A percentile compares a stretch with the other conserved stretches of the same genome.
phyloP scores from a whole-genome alignment of 495 filamentous ascomycete genomes.

The Hyaloscypha finlandica region DNA sequence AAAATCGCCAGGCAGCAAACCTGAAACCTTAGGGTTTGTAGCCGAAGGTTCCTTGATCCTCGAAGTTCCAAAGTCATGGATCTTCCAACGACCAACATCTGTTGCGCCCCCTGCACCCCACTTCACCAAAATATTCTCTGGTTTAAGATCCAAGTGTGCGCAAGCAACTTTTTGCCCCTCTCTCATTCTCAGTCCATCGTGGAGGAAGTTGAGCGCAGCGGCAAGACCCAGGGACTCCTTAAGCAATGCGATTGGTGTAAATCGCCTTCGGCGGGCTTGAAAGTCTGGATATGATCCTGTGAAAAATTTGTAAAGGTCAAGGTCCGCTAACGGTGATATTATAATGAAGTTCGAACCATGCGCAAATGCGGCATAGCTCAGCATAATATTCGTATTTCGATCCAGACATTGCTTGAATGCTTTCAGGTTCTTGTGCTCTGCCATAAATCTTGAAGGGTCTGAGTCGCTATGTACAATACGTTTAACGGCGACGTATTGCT shows the following conservation, averaged over 20 bases:
- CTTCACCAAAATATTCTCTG: constrained; percentile 19
- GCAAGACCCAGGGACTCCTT: constrained; percentile 7
- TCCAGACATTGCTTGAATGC: constrained; percentile 14
- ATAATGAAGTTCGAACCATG: constrained; percentile 18
- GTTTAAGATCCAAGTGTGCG: constrained; percentile 21
- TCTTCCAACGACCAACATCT: constrained; percentile 11
- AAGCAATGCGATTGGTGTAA: constrained; percentile 8
- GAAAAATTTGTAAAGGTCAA: constrained; percentile 17
- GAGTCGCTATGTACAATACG: neutral
- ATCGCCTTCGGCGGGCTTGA: neutral
- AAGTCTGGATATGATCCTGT: constrained; percentile 13
- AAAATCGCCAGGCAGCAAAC: constrained; percentile 8
- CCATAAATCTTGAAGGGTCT: neutral
- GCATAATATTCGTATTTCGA: constrained; percentile 15
- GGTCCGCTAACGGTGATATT: constrained; percentile 19
- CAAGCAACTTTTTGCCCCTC: constrained; percentile 10
- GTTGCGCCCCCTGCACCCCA: constrained; percentile 6
- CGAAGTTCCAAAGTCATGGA: constrained; percentile 20
- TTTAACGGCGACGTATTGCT: constrained; percentile 12
- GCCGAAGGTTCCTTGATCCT: constrained; percentile 18
- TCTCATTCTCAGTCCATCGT: constrained; percentile 1
- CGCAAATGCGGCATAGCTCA: constrained; percentile 10
- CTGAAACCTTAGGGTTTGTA: neutral
- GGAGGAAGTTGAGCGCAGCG: constrained; percentile 16
- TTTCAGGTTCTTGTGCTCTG: constrained; percentile 6